Conservation (phyloP, 2,329 filamentous ascomycete genomes). For the Incumbomyces delicatus region DNA sequence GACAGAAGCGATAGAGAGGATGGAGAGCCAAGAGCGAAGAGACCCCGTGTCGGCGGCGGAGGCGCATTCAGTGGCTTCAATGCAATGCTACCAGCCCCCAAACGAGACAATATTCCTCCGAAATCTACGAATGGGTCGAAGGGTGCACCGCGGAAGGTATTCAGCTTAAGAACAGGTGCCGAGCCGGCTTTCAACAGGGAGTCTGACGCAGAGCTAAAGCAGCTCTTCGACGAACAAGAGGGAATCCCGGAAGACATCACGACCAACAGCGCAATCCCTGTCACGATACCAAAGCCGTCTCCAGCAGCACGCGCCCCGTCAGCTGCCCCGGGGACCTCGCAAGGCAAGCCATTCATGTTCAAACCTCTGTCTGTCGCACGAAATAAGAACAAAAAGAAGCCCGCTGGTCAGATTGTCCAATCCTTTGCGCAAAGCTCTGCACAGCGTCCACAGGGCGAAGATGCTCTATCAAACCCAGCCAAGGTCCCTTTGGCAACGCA, state of each 20-base stretch:
- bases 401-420: neutral
- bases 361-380: slow-evolving; percentile 76
- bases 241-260: slow-evolving; percentile 21
- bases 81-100: slow-evolving; percentile 76
- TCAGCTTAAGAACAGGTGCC: slow-evolving; percentile 74
- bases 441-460: slow-evolving; percentile 12
- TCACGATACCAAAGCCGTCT: slow-evolving; percentile 33
- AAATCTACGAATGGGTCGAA: slow-evolving; percentile 22
- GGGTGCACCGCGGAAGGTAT: slow-evolving; percentile 42
- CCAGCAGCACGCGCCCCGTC: slow-evolving; percentile 37
- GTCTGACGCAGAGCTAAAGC: slow-evolving; percentile 32
- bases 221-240: slow-evolving; percentile 26
- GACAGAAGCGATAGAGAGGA: slow-evolving; percentile 34
- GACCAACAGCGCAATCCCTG: slow-evolving; percentile 10
- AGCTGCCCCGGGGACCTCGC: slow-evolving; percentile 38
- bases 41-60: slow-evolving; percentile 48
- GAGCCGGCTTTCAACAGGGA: slow-evolving; percentile 70
- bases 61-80: slow-evolving; percentile 73
- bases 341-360: slow-evolving; percentile 78
- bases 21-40: slow-evolving; percentile 58
- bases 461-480: neutral
- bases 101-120: slow-evolving; percentile 35
- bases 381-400: slow-evolving; percentile 60
- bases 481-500: slow-evolving; percentile 7
- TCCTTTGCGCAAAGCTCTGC: slow-evolving; percentile 7